phyloP scores from a whole-genome alignment of 257 asterid genomes.

The Misopates orontium region DNA sequence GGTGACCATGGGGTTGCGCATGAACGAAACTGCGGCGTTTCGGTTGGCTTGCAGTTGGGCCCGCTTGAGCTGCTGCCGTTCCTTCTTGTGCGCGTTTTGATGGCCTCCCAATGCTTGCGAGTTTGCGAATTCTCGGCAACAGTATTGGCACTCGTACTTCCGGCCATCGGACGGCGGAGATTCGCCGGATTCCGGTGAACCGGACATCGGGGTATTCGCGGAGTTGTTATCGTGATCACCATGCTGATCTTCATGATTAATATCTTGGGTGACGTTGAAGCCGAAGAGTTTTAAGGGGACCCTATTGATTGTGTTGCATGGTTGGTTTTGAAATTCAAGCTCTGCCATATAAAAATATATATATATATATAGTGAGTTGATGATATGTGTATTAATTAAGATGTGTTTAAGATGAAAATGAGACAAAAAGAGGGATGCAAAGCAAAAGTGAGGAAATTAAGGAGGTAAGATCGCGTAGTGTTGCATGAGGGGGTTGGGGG shows the following conservation, averaged over 20 bases:
- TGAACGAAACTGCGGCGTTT: conserved; percentile 83
- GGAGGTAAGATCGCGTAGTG: conserved; percentile 33
- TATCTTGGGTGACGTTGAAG: conserved; percentile 47
- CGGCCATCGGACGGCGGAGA: conserved; percentile 61
- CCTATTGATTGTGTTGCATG: conserved; percentile 40
- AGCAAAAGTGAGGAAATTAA: conserved; percentile 4
- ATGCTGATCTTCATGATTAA: no score
- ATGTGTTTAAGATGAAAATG: not conserved
- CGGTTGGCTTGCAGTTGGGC: conserved; percentile 88
- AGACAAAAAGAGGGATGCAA: conserved; percentile 24
- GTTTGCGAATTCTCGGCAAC: conserved; percentile 88
- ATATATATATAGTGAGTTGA: no score
- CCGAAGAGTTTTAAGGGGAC: conserved; percentile 81
- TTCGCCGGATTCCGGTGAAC: conserved; percentile 38
- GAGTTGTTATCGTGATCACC: no score
- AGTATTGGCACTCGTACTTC: conserved; percentile 94
- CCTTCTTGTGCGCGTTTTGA: conserved; percentile 95
- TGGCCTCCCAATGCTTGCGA: conserved; percentile 98
- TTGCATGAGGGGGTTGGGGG: conserved; percentile 66
- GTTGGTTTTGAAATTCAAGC: conserved; percentile 8
- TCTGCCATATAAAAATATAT: no score
- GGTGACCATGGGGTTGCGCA: conserved; percentile 84
- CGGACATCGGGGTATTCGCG: conserved; percentile 26
- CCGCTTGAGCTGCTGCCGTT: conserved; percentile 82
- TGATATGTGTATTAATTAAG: no score